Evolutionary conservation across 768 basidiomycete species (phyloP).

Genomic region (Leccinum variicolor): DNA sequence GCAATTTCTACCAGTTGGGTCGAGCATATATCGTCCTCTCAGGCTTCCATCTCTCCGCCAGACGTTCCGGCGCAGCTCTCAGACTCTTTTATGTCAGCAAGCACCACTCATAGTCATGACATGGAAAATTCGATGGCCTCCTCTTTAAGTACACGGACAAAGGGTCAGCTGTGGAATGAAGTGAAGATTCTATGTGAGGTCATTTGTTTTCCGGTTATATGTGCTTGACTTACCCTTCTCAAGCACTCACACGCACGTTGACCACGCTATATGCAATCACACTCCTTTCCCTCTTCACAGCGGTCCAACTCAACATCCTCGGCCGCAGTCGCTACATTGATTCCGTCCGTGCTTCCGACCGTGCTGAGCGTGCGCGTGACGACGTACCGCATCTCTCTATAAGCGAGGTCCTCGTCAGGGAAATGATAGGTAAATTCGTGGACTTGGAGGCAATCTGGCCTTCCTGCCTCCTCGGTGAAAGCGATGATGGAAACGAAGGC

Average conservation of each 20-base stretch:
- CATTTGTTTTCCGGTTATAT: conserved; percentile 13
- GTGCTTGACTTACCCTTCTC: conserved; percentile 1
- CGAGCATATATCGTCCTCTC: conserved; percentile 34
- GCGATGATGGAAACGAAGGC: conserved; percentile 27
- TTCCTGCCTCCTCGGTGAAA: conserved; percentile 19
- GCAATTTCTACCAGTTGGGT: conserved; percentile 44
- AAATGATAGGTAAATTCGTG: conserved; percentile 22
- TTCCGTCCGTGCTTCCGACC: conserved; percentile 58
- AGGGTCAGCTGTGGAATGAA: conserved; percentile 87
- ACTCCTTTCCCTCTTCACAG: conserved; percentile 81
- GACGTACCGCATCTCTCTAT: conserved; percentile 33
- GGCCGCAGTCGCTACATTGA: conserved; percentile 78
- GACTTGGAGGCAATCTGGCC: conserved; percentile 26
- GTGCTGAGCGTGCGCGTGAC: conserved; percentile 50
- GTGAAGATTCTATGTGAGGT: conserved; percentile 77
- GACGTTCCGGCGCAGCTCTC: conserved; percentile 30
- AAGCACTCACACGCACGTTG: conserved; percentile 85
- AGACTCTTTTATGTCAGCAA: conserved; percentile 39
- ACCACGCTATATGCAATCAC: conserved; percentile 85
- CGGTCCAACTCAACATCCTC: conserved; percentile 81
- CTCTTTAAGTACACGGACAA: conserved; percentile 47
- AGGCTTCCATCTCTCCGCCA: background rate
- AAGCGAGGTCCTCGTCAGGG: conserved; percentile 23
- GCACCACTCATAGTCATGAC: conserved; percentile 32
- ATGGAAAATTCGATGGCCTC: conserved; percentile 7